Conservation (phyloP, 202 grass and related monocot genomes). For the Setaria italica region DNA sequence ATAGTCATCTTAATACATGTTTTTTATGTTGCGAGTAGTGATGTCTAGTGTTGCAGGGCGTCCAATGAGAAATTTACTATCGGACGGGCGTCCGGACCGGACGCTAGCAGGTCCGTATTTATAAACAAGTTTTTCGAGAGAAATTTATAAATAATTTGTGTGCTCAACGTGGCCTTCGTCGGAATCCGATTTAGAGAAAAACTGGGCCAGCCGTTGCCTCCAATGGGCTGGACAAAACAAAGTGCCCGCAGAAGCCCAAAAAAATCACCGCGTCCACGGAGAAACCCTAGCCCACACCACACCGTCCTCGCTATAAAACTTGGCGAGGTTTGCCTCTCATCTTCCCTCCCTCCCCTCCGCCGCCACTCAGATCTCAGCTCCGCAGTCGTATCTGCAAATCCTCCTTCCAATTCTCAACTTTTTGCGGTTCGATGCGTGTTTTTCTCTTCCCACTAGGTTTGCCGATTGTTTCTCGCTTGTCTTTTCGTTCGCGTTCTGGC, state of each 20-base stretch:
- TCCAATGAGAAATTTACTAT: no score
- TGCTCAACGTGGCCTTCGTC: no score
- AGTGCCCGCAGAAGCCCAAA: neutral
- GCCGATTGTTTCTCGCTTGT: neutral
- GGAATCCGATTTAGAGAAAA: neutral
- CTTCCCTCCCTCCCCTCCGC: no score
- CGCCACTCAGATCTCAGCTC: no score
- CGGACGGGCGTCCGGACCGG: no score
- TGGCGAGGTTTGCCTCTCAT: neutral
- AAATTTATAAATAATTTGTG: no score
- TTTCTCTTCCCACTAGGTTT: no score
- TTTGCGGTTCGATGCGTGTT: neutral
- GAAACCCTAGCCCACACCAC: slow-evolving; percentile 38
- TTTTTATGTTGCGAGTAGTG: no score
- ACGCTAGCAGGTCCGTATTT: no score
- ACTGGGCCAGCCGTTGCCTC: neutral
- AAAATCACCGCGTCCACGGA: neutral
- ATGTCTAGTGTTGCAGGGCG: no score
- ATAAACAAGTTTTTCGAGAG: no score
- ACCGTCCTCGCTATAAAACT: slow-evolving; percentile 34
- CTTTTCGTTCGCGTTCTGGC: neutral
- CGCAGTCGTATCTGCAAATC: neutral
- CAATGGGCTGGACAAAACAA: neutral
- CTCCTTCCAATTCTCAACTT: neutral
- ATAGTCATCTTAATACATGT: no score